Percentiles rank a stretch among this genome's conserved stretches.
Evolutionary conservation across 2,329 filamentous ascomycete species (phyloP).

Genomic region (Curvularia sp.): DNA sequence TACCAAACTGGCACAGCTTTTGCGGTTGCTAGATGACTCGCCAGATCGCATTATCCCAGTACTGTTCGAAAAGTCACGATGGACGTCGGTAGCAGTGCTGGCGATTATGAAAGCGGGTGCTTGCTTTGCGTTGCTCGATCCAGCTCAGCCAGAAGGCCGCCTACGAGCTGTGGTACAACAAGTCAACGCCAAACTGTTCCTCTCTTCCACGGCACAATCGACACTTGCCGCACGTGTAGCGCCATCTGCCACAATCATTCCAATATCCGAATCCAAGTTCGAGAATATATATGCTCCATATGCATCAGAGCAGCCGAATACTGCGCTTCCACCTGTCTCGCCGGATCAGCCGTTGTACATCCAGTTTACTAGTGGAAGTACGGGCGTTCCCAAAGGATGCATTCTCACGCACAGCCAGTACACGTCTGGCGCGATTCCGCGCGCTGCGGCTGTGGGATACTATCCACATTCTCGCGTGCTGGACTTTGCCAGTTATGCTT

Average conservation of each 20-base stretch:
- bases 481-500: conserved; percentile 50
- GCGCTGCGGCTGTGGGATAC: conserved; percentile 45
- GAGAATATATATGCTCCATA: conserved; percentile 38
- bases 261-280: conserved; percentile 44
- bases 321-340: conserved; percentile 35
- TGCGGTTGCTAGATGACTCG: conserved; percentile 34
- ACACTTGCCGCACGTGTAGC: conserved; percentile 39
- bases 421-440: conserved; percentile 46
- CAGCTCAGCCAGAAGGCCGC: conserved; percentile 46
- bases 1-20: conserved; percentile 37
- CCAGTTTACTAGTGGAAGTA: conserved; percentile 49
- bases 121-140: conserved; percentile 47
- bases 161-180: conserved; percentile 42
- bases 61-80: conserved; percentile 51
- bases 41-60: conserved; percentile 46
- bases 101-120: conserved; percentile 52
- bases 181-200: conserved; percentile 36
- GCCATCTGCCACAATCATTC: conserved; percentile 41
- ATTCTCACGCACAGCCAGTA: conserved; percentile 47
- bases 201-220: conserved; percentile 41
- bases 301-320: conserved; percentile 37
- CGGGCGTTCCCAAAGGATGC: conserved; percentile 46
- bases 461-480: conserved; percentile 43
- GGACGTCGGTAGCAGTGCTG: conserved; percentile 50
- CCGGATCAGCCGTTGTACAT: conserved; percentile 42